Conservation (phyloP, 1,139 yeast species). For the Pichia sp. region DNA sequence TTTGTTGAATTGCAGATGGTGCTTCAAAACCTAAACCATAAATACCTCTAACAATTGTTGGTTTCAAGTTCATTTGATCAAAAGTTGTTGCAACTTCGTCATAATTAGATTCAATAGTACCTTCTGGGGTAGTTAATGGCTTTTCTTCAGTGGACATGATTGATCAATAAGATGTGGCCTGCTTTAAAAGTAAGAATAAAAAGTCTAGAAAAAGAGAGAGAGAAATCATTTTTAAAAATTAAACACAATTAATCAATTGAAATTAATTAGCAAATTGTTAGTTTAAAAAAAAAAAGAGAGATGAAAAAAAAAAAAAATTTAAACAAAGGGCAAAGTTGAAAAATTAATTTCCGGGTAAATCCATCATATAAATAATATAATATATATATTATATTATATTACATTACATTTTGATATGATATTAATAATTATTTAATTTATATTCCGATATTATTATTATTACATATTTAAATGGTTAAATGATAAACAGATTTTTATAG, state of each 20-base stretch:
- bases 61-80: conserved; percentile 81
- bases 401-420: background rate
- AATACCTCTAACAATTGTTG: conserved; percentile 74
- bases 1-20: conserved; percentile 97
- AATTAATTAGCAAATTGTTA: background rate
- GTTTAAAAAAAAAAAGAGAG: background rate
- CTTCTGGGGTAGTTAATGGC: conserved; percentile 16
- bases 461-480: background rate
- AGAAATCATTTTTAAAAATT: background rate
- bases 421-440: background rate
- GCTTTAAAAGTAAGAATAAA: no score
- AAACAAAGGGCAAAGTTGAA: background rate
- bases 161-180: background rate
- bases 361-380: no score
- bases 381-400: no score
- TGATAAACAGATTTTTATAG: background rate
- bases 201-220: background rate
- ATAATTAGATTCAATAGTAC: conserved; percentile 82
- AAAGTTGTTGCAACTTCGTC: conserved; percentile 90
- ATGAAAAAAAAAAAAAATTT: background rate
- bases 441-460: background rate
- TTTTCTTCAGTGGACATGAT: conserved; percentile 35
- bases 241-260: background rate
- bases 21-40: conserved; percentile 97
- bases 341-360: background rate